Conservation (phyloP, 768 basidiomycete genomes). For the Leccinum olivaceopallidum region DNA sequence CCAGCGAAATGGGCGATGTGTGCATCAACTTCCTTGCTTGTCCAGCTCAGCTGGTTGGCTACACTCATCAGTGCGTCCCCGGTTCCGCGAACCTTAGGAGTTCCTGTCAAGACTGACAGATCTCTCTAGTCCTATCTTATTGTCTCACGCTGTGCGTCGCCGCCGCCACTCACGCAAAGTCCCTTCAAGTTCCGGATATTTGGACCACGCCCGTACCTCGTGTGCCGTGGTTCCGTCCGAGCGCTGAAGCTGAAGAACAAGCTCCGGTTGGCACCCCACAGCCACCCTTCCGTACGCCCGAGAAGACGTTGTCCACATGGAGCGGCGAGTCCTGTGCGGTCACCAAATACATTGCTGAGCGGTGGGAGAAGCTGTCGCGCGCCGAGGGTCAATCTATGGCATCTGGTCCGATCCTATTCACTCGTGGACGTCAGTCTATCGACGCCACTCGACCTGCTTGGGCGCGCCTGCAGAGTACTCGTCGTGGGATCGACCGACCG, state of each 20-base stretch:
- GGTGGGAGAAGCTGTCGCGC: constrained; percentile 30
- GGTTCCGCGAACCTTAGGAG: background rate
- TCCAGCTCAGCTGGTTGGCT: constrained; percentile 49
- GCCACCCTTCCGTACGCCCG: constrained; percentile 11
- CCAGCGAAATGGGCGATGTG: constrained; percentile 45
- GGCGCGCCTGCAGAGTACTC: constrained; percentile 42
- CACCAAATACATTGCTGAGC: constrained; percentile 32
- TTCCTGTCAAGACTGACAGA: background rate
- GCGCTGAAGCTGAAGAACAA: constrained; percentile 1
- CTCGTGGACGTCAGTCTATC: constrained; percentile 19
- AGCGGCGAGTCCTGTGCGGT: constrained; percentile 24
- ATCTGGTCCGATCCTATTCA: constrained; percentile 21
- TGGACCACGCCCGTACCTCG: constrained; percentile 54
- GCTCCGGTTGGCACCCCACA: constrained; percentile 5
- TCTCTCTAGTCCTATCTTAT: constrained; percentile 48
- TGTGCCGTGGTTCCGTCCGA: constrained; percentile 56
- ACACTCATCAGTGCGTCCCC: constrained; percentile 45
- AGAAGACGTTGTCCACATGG: constrained; percentile 7
- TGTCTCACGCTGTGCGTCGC: constrained; percentile 53
- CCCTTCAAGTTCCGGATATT: constrained; percentile 39
- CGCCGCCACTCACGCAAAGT: constrained; percentile 44
- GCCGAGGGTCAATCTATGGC: constrained; percentile 21
- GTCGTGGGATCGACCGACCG: constrained; percentile 60
- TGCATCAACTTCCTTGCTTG: constrained; percentile 47
- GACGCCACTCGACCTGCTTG: constrained; percentile 45